Percentiles rank a stretch among this genome's conserved stretches.
Evolutionary conservation across 495 filamentous ascomycete species (phyloP).

Genomic region (Trichoderma erinaceum): DNA sequence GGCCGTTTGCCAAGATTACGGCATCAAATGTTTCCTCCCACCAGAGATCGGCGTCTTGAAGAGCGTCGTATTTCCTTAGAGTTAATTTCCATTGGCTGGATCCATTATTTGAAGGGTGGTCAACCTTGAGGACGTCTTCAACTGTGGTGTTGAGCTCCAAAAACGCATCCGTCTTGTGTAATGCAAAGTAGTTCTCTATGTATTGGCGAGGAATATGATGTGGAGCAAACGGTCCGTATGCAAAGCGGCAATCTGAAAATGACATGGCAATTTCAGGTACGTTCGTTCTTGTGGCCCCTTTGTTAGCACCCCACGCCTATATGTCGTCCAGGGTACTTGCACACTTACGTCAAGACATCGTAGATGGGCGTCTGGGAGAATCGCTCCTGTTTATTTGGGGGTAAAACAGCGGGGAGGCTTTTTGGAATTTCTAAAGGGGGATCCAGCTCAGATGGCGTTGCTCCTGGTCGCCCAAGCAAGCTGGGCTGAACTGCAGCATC

Average conservation of each 20-base stretch:
- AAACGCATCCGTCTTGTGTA: conserved; percentile 31
- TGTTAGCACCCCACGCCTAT: neutral
- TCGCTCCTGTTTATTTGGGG: conserved; percentile 36
- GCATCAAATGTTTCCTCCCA: conserved; percentile 46
- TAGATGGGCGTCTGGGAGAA: conserved; percentile 43
- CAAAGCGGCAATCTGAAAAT: conserved; percentile 42
- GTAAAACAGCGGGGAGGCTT: conserved; percentile 31
- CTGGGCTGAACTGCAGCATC: conserved; percentile 31
- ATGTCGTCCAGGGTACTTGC: no score
- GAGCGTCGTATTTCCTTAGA: conserved; percentile 36
- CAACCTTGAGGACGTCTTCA: conserved; percentile 37
- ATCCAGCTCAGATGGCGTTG: conserved; percentile 35
- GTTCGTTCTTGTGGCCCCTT: conserved; percentile 34
- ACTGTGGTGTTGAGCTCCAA: conserved; percentile 44
- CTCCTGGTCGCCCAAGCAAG: conserved; percentile 32
- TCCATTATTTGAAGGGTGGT: conserved; percentile 7
- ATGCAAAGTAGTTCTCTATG: conserved; percentile 42
- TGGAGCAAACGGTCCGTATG: conserved; percentile 46
- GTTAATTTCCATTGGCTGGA: conserved; percentile 39
- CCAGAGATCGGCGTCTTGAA: conserved; percentile 38
- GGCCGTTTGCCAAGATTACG: conserved; percentile 44
- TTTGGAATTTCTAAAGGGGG: conserved; percentile 37
- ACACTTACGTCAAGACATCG: conserved; percentile 37
- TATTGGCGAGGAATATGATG: conserved; percentile 45
- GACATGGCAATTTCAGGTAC: conserved; percentile 47